Conservation (phyloP, 805 yeast genomes). For the Pichia californica region DNA sequence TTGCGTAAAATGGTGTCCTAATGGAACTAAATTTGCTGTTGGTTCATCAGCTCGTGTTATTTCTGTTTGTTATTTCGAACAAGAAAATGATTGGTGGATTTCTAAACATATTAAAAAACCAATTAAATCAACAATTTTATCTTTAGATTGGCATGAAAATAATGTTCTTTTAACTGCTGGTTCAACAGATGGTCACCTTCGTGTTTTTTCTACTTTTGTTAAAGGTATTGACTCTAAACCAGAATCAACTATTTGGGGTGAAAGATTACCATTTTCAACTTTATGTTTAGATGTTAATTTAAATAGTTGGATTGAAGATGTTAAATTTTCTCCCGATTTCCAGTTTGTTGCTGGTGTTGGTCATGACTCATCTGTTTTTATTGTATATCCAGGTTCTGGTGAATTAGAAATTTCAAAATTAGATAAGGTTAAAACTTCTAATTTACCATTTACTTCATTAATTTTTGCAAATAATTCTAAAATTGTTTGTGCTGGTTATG, state of each 20-base stretch:
- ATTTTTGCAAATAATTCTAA: conserved; percentile 61
- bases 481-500: conserved; percentile 85
- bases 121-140: conserved; percentile 77
- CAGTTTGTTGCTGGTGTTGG: conserved; percentile 73
- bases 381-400: conserved; percentile 64
- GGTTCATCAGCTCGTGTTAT: conserved; percentile 92
- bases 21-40: conserved; percentile 92
- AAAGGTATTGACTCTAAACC: conserved; percentile 87
- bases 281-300: conserved; percentile 71
- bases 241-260: conserved; percentile 83
- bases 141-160: conserved; percentile 91
- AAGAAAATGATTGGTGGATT: conserved; percentile 98
- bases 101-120: conserved; percentile 96
- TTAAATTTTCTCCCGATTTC: conserved; percentile 75
- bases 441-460: conserved; percentile 75
- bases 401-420: conserved; percentile 52
- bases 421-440: conserved; percentile 52
- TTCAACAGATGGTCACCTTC: conserved; percentile 86
- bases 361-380: conserved; percentile 79
- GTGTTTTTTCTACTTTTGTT: conserved; percentile 83
- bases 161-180: conserved; percentile 84
- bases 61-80: conserved; percentile 94
- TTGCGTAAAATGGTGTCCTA: conserved; percentile 89
- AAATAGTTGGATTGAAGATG: conserved; percentile 91
- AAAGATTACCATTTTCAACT: conserved; percentile 89